Evolutionary conservation across 148 eudicot genomes (phyloP).

Genomic region (Arctostaphylos glauca): DNA sequence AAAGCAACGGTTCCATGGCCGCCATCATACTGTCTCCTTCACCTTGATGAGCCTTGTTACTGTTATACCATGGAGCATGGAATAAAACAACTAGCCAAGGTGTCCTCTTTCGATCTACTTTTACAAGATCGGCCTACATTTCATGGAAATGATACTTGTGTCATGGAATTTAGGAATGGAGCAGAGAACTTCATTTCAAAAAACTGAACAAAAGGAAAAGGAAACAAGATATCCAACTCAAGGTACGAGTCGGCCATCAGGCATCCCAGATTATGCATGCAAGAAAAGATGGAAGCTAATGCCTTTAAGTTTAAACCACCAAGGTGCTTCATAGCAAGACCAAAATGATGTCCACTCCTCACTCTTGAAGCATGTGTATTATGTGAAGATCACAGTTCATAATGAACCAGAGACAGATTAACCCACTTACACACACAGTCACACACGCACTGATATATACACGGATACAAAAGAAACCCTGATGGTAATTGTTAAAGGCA

Average conservation of each 20-base stretch:
- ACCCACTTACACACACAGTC: neutral
- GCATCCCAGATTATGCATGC: neutral
- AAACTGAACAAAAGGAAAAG: neutral
- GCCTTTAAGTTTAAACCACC: neutral
- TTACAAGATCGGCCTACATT: slow-evolving; percentile 74
- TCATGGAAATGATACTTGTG: slow-evolving; percentile 4
- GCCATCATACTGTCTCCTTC: slow-evolving; percentile 92
- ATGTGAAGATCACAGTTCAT: neutral
- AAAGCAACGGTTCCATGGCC: slow-evolving; percentile 76
- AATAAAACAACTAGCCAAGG: slow-evolving; percentile 88
- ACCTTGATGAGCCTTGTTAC: slow-evolving; percentile 87
- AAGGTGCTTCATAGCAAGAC: neutral
- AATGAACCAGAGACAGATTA: neutral
- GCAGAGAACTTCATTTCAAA: neutral
- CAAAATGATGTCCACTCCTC: neutral
- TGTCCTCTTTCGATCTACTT: slow-evolving; percentile 81
- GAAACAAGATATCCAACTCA: neutral
- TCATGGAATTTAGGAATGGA: neutral
- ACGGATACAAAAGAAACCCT: neutral
- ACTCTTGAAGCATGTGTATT: neutral
- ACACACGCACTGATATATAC: neutral
- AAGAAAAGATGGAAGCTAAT: neutral
- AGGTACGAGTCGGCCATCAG: neutral
- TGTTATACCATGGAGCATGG: slow-evolving; percentile 97
- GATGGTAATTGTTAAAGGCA: neutral